Base-by-base conservation (phyloP, 352 stramenopile genomes). In the Pythium pyrilobum region DNA sequence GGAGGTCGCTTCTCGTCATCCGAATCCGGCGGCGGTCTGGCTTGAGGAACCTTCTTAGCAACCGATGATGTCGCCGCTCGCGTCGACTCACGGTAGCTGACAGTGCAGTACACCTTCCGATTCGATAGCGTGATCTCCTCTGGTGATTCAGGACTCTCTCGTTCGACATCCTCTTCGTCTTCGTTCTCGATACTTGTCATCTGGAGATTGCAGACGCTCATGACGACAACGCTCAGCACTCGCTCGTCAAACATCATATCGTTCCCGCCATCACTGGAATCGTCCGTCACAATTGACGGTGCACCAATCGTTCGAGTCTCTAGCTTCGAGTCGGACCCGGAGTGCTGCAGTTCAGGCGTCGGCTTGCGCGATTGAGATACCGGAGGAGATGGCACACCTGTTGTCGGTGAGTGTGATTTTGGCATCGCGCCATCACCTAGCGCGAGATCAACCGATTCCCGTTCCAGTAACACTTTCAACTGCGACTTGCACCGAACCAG, bases 31-130 rank as follows among this genome's bases (percentile, higher is more conserved):
- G 29, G 29, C 4, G 37, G 5, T 38, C 48, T 16, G 25, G 23
- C 21, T 15, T 58, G 24, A 18, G 40, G 10, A 56, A 53, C 21
- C 18, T 36, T 37, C 43, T 55, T 58, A 16, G 44, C 56, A 42
- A 89, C 66, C 2, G 77, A 84, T 25, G 83, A 87, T 20, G 81
- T 59, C 6, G 83, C 82, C 8, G 77, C 90, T 7, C 83, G 77
- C 1, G 83, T 94, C 31, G 83, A 87, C 31, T 89, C 66, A 47
- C 81, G 68, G 49, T 85, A 92, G 28, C 73, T 87, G 24, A 94
- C 78, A 3, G 83, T 91, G 55, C 81, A 94, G 52, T 94, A 94
- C 7, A 91, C 66, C 44, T 89, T 92, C 4, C n/a, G n/a, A n/a
- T n/a, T n/a, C n/a, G n/a, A n/a, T n/a, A n/a, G n/a, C n/a, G n/a